These are phyloP conservation scores for Clohesyomyces aquaticus DNA, from an alignment of 495 filamentous ascomycete species.

Conservation along the genomic window DNA sequence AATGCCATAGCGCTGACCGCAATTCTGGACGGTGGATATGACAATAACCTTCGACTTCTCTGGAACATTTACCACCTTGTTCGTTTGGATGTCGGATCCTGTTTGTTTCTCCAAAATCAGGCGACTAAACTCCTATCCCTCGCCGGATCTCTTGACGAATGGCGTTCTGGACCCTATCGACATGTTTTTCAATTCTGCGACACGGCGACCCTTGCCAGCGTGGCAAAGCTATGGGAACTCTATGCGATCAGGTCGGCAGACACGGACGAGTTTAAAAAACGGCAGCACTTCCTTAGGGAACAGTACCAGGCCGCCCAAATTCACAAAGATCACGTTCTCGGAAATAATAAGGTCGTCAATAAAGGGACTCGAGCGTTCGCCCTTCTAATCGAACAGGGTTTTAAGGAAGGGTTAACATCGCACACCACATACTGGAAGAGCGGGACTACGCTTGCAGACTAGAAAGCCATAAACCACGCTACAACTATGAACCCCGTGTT, in stretches of 20 bases:
- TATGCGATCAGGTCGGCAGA: neutral
- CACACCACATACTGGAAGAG: neutral
- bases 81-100: neutral
- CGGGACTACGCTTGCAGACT: neutral
- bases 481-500: constrained; percentile 1
- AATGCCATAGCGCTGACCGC: neutral
- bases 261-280: neutral
- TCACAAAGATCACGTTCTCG: neutral
- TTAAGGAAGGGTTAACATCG: neutral
- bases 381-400: neutral
- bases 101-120: neutral
- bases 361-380: neutral
- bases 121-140: neutral
- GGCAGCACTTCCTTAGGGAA: neutral
- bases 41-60: neutral
- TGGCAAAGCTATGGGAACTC: constrained; percentile 7
- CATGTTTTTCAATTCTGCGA: constrained; percentile 5
- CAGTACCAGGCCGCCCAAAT: neutral
- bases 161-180: constrained; percentile 1
- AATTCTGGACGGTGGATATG: neutral
- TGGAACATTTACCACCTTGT: constrained; percentile 9
- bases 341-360: neutral
- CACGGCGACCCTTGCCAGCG: neutral
- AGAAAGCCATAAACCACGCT: neutral
- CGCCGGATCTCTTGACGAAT: neutral